These are phyloP conservation scores for Aspergillus taichungensis DNA, from an alignment of 495 filamentous ascomycete species.

Conservation along the genomic window DNA sequence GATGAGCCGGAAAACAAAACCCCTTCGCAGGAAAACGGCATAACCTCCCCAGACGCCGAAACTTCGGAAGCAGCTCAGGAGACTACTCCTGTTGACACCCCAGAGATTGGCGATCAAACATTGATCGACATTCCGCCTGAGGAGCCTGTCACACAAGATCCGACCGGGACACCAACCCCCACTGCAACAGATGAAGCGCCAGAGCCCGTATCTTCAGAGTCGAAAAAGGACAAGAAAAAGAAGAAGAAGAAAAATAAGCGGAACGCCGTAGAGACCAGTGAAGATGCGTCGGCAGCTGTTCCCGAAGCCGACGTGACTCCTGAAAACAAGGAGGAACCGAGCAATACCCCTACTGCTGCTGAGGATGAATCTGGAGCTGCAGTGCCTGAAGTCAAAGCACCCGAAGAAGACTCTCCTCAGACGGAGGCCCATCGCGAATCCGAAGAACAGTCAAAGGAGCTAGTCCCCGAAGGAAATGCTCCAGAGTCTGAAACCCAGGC, in stretches of 20 bases:
- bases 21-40: too few species aligned
- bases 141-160: conserved; percentile 6
- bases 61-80: too few species aligned
- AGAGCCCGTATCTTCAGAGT: conserved; percentile 14
- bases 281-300: conserved; percentile 3
- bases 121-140: neutral
- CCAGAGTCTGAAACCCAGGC: conserved; percentile 7
- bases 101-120: too few species aligned
- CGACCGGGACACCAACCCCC: conserved; percentile 1
- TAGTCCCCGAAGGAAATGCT: neutral
- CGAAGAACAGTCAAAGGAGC: too few species aligned
- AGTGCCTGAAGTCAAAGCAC: neutral
- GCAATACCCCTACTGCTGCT: neutral
- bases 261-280: conserved; percentile 18
- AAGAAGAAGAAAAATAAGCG: conserved; percentile 41
- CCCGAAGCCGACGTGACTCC: conserved; percentile 5
- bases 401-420: neutral
- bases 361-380: conserved; percentile 1
- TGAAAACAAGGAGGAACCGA: neutral
- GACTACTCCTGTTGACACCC: too few species aligned
- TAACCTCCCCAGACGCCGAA: too few species aligned
- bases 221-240: conserved; percentile 28
- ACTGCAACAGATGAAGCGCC: conserved; percentile 3
- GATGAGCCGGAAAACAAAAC: too few species aligned
- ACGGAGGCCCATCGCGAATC: too few species aligned